These are phyloP conservation scores for Zangia roseola DNA, from an alignment of 768 basidiomycete genomes.

Conservation along the genomic window DNA sequence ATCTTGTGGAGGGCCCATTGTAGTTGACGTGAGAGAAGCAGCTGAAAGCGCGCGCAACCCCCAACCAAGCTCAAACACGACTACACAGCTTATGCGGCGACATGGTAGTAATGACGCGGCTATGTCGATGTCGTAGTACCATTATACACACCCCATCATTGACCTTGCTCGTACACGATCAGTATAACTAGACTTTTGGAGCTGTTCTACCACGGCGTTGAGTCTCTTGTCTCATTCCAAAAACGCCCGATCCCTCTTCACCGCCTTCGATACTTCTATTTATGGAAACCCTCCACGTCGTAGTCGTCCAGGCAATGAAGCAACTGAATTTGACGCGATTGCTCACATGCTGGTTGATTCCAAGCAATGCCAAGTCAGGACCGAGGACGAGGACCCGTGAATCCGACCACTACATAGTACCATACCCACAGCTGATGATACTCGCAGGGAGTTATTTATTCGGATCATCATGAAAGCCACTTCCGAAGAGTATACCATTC, in stretches of 20 bases:
- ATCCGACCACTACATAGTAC: too few species aligned
- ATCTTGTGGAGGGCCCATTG: slow-evolving; percentile 43
- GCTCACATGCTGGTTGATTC: too few species aligned
- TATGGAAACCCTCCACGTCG: slow-evolving; percentile 16
- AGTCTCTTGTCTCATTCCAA: slow-evolving; percentile 21
- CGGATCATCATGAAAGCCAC: too few species aligned
- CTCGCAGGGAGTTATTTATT: too few species aligned
- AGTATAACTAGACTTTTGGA: too few species aligned
- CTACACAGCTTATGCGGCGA: slow-evolving; percentile 28
- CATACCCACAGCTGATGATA: too few species aligned
- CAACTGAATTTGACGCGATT: too few species aligned
- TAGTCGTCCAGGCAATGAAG: too few species aligned
- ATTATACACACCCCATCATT: not conserved
- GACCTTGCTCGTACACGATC: not conserved
- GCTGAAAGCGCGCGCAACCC: slow-evolving; percentile 21
- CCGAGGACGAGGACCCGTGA: too few species aligned
- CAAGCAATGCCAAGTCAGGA: too few species aligned
- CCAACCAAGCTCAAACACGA: slow-evolving; percentile 35
- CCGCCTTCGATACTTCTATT: slow-evolving; percentile 20
- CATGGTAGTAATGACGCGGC: slow-evolving; percentile 9
- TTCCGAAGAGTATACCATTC: too few species aligned
- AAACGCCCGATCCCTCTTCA: slow-evolving; percentile 19
- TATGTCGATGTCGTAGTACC: not conserved
- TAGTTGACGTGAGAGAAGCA: slow-evolving; percentile 31
- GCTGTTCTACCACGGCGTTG: slow-evolving; percentile 16